These are phyloP conservation scores for Sporisorium iseilematis-ciliati DNA, from an alignment of 1,284 basidiomycete genomes.

Conservation along the genomic window DNA sequence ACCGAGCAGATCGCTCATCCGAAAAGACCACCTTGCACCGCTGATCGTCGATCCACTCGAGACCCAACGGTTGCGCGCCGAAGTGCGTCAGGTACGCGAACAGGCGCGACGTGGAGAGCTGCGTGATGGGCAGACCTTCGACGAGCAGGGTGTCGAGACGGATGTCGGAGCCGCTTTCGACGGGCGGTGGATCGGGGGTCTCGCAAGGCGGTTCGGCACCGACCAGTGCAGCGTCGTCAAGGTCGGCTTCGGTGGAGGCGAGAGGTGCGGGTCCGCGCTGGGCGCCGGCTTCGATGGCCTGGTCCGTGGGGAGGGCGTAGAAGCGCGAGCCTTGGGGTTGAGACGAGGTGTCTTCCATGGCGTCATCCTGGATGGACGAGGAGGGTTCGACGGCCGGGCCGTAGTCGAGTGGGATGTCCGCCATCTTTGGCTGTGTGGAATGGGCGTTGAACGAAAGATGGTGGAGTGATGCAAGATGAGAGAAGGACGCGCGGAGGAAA, in stretches of 20 bases:
- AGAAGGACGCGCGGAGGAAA: neutral
- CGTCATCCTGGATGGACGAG: conserved; percentile 29
- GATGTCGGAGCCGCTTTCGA: conserved; percentile 55
- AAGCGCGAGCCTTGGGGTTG: conserved; percentile 25
- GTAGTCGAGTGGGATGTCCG: conserved; percentile 44
- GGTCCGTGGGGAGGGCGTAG: conserved; percentile 54
- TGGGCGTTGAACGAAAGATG: neutral
- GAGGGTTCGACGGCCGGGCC: conserved; percentile 34
- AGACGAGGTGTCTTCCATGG: conserved; percentile 35
- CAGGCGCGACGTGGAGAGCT: conserved; percentile 67
- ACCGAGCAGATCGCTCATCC: conserved; percentile 46
- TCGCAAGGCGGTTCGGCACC: conserved; percentile 23
- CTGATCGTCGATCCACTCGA: conserved; percentile 68
- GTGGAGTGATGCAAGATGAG: conserved; percentile 3
- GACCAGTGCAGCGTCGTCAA: conserved; percentile 32
- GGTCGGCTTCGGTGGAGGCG: conserved; percentile 11
- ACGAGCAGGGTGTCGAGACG: conserved; percentile 61
- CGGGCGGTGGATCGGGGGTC: conserved; percentile 36
- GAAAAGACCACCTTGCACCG: conserved; percentile 66
- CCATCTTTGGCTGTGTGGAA: conserved; percentile 18
- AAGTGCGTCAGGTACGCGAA: conserved; percentile 66
- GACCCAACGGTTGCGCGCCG: conserved; percentile 62
- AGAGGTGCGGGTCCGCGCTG: conserved; percentile 40
- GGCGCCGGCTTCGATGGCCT: conserved; percentile 54
- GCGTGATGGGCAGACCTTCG: conserved; percentile 64